Base-by-base conservation (phyloP, 768 basidiomycete genomes). In the Lactarius indigo region DNA sequence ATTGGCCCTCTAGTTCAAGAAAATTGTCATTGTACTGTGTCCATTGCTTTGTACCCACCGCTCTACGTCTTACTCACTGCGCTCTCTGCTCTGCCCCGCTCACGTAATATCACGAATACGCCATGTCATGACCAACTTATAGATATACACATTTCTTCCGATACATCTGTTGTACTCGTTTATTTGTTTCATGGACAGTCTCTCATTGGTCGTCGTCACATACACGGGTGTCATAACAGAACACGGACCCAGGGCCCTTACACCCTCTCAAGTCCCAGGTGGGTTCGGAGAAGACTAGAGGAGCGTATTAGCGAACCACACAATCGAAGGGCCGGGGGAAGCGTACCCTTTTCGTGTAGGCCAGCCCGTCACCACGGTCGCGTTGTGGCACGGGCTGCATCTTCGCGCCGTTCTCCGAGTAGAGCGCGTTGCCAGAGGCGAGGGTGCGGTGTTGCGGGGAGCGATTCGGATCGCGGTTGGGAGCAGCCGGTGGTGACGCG, bases 291-390 rank as follows among this genome's bases (percentile, higher is more conserved):
- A 23, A 18, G 20, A 28, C 26, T n/a, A 13, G 20, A 58, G 30
- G 30, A 5, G 8, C 28, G 35, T 13, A 23, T 61, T 31, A 62
- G 44, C 2, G 31, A 47, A 18, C 17, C 1, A 58, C 17, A 35
- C 15, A 15, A 9, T 8, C 4, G 28, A 59, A 33, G 5, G 33
- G 59, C n/a, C n/a, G n/a, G n/a, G n/a, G n/a, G n/a, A n/a, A n/a
- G 26, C 30, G 23, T 33, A 68, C 66, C n/a, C 57, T 56, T 37
- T 69, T 60, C 13, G 68, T 55, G 23, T 59, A 42, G n/a, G 56
- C 56, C 18, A 69, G 31, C 10, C 61, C 57, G 41, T 69, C 68
- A 17, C 65, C 68, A 18, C 56, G 59, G 26, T 67, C 68, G 15
- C 64, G 61, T 39, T 62, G 59, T 20, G 57, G 65, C 23, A 54